Evolutionary conservation across 2,329 filamentous ascomycete genomes (phyloP).

Genomic region (Botrytis fragariae): DNA sequence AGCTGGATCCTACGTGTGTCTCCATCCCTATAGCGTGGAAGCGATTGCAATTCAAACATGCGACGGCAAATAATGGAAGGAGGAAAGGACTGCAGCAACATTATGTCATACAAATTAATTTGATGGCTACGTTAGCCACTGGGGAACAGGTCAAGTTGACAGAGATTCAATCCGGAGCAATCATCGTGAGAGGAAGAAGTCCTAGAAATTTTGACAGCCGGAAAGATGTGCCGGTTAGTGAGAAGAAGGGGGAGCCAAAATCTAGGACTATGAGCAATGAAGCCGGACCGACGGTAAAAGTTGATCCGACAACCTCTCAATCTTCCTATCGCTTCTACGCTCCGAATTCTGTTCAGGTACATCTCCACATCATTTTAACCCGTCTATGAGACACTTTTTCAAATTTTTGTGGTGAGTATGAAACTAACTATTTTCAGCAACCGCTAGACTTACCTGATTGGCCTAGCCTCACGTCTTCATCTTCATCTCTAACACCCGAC

Average conservation of each 20-base stretch:
- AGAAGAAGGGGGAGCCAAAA: constrained; percentile 36
- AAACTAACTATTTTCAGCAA: constrained; percentile 24
- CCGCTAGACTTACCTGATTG: constrained; percentile 36
- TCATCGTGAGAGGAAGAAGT: constrained; percentile 90
- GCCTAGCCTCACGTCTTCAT: constrained; percentile 23
- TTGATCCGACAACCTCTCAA: constrained; percentile 32
- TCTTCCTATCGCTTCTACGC: constrained; percentile 34
- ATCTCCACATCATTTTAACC: background rate
- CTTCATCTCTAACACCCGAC: constrained; percentile 20
- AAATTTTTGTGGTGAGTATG: background rate
- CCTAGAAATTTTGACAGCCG: constrained; percentile 91
- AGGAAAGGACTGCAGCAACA: constrained; percentile 94
- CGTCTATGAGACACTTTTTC: background rate
- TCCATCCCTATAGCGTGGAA: constrained; percentile 90
- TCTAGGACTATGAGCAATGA: constrained; percentile 30
- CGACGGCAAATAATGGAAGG: constrained; percentile 92
- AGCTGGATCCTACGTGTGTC: constrained; percentile 74
- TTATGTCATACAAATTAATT: constrained; percentile 82
- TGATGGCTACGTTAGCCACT: constrained; percentile 70
- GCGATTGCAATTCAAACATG: constrained; percentile 89
- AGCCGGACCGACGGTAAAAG: constrained; percentile 29
- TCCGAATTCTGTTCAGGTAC: constrained; percentile 34
- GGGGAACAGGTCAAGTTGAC: constrained; percentile 70
- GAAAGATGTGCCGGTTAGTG: constrained; percentile 71
- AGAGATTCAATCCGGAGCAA: constrained; percentile 86